These are phyloP conservation scores for Psilocybe subaeruginosa DNA, from an alignment of 768 basidiomycete species.

Conservation along the genomic window DNA sequence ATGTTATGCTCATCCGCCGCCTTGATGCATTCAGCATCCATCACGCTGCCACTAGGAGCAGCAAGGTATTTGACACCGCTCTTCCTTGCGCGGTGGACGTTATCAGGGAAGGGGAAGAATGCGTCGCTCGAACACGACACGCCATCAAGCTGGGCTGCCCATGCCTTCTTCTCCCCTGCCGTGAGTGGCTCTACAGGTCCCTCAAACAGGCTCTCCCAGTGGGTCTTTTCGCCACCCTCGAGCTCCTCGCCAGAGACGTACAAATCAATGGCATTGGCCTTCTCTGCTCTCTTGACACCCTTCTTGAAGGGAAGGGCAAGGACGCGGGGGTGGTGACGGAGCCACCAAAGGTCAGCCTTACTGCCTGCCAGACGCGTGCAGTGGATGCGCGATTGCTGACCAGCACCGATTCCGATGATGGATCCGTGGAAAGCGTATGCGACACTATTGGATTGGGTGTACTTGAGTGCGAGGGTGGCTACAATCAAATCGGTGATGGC, in stretches of 20 bases:
- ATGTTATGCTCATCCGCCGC: conserved; percentile 93
- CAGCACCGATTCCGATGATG: conserved; percentile 94
- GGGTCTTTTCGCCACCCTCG: conserved; percentile 85
- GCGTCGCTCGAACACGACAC: conserved; percentile 96
- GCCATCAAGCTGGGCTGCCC: conserved; percentile 74
- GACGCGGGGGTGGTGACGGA: conserved; percentile 94
- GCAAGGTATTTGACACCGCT: conserved; percentile 93
- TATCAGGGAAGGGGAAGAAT: conserved; percentile 99
- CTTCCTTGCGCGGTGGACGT: conserved; percentile 90
- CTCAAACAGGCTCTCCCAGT: conserved; percentile 92
- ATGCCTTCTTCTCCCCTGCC: conserved; percentile 71
- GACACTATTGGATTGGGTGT: conserved; percentile 99
- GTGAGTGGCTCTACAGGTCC: conserved; percentile 65
- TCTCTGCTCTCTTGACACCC: conserved; percentile 96
- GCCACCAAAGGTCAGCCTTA: conserved; percentile 99
- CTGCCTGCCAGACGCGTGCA: conserved; percentile 97
- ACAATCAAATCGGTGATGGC: conserved; percentile 93
- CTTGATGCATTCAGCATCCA: conserved; percentile 97
- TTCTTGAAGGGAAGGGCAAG: conserved; percentile 95
- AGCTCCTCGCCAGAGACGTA: conserved; percentile 90
- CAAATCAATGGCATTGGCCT: conserved; percentile 97
- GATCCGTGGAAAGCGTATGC: conserved; percentile 92
- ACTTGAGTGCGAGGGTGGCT: conserved; percentile 95
- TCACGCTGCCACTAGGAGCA: conserved; percentile 92
- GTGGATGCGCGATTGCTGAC: conserved; percentile 98